Evolutionary conservation across 2,329 filamentous ascomycete species (phyloP).

Genomic region (Aureobasidium sp.): DNA sequence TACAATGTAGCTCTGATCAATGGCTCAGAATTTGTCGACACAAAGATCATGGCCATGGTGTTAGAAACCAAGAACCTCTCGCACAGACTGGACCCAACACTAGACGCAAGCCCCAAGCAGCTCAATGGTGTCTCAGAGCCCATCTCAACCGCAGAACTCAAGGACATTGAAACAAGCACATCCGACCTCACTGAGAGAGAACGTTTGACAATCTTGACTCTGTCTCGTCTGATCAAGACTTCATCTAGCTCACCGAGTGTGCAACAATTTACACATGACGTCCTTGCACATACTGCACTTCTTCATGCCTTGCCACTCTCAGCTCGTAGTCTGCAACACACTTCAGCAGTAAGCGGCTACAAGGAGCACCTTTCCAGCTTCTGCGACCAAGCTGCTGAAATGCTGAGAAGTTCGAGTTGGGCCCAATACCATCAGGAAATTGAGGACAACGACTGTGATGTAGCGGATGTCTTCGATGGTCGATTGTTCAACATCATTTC

Average conservation of each 20-base stretch:
- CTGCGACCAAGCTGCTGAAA: slow-evolving; percentile 25
- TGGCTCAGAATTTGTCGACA: slow-evolving; percentile 53
- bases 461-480: slow-evolving; percentile 50
- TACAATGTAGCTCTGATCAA: slow-evolving; percentile 58
- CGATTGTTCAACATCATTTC: slow-evolving; percentile 32
- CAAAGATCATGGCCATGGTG: slow-evolving; percentile 49
- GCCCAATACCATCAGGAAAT: slow-evolving; percentile 18
- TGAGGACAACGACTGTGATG: slow-evolving; percentile 30
- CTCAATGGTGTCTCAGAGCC: background rate
- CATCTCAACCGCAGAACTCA: background rate
- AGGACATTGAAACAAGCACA: background rate
- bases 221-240: slow-evolving; percentile 16
- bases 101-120: background rate
- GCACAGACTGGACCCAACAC: background rate
- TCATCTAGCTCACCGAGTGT: background rate
- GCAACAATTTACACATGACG: background rate
- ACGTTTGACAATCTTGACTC: slow-evolving; percentile 18
- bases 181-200: slow-evolving; percentile 20
- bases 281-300: slow-evolving; percentile 24
- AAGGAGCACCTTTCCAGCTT: slow-evolving; percentile 24
- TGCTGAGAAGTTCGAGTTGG: slow-evolving; percentile 33
- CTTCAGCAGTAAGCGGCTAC: slow-evolving; percentile 10
- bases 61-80: slow-evolving; percentile 27
- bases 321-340: slow-evolving; percentile 19
- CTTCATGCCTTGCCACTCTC: slow-evolving; percentile 23